Evolutionary conservation across 1,284 basidiomycete genomes (phyloP).

Genomic region (Volvariella volvacea): DNA sequence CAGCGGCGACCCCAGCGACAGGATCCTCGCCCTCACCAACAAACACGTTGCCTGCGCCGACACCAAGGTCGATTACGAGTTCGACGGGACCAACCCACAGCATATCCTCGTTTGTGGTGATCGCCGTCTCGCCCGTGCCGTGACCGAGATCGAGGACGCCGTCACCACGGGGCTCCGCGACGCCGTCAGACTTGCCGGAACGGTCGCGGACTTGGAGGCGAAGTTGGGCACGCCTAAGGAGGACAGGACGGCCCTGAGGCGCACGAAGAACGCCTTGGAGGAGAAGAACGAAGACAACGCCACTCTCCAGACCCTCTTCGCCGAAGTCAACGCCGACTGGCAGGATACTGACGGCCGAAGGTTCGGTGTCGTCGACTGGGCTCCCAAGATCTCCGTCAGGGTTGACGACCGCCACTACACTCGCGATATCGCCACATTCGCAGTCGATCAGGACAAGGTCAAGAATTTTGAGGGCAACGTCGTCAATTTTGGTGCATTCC

Average conservation of each 20-base stretch:
- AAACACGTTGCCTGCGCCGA: conserved; percentile 14
- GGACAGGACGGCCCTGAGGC: too few relatives aligned
- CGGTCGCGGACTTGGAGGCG: too few relatives aligned
- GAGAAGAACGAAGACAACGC: conserved; percentile 13
- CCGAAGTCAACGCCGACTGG: conserved; percentile 14
- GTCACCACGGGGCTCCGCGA: too few relatives aligned
- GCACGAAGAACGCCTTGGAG: too few relatives aligned
- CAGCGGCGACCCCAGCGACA: conserved; percentile 7
- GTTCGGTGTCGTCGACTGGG: conserved; percentile 22
- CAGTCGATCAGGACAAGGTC: conserved; percentile 16
- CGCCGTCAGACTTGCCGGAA: too few relatives aligned
- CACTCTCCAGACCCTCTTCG: conserved; percentile 16
- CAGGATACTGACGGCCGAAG: conserved; percentile 13
- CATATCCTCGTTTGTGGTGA: conserved; percentile 20
- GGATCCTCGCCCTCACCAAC: conserved; percentile 12
- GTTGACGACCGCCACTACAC: conserved; percentile 20
- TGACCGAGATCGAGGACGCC: too few relatives aligned
- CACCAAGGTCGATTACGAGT: conserved; percentile 20
- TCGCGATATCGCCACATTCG: conserved; percentile 16
- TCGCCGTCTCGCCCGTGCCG: too few relatives aligned
- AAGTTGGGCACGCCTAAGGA: too few relatives aligned
- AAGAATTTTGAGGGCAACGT: too few relatives aligned
- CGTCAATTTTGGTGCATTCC: too few relatives aligned
- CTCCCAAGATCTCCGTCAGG: conserved; percentile 20
- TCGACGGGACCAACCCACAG: conserved; percentile 15